These are phyloP conservation scores for Apiotrichum sp. DNA, from an alignment of 1,284 basidiomycete species.

Conservation along the genomic window DNA sequence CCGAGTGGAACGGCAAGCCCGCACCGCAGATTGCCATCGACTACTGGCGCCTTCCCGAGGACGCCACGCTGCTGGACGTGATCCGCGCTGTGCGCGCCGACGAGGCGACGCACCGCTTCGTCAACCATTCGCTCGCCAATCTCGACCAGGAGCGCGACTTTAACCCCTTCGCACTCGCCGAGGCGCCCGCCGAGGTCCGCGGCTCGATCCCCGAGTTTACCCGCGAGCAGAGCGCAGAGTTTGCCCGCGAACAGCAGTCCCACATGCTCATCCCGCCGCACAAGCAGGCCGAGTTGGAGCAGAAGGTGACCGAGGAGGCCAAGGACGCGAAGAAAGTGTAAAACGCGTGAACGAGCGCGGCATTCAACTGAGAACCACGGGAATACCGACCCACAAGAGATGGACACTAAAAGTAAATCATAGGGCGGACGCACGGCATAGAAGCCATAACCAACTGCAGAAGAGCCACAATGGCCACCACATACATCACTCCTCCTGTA, in stretches of 20 bases:
- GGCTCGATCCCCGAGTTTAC: conserved; percentile 69
- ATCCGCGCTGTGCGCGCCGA: conserved; percentile 86
- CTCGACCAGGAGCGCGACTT: conserved; percentile 68
- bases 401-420: no score
- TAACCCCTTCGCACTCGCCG: conserved; percentile 86
- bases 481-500: no score
- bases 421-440: no score
- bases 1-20: conserved; percentile 67
- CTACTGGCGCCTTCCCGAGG: conserved; percentile 75
- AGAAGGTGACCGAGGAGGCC: not conserved
- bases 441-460: no score
- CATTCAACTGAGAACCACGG: no score
- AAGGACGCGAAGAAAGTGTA: no score
- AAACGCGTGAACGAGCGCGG: no score
- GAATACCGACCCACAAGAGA: no score
- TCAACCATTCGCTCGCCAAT: conserved; percentile 87
- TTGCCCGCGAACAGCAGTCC: conserved; percentile 44
- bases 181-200: conserved; percentile 75
- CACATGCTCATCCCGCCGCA: conserved; percentile 12
- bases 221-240: conserved; percentile 60
- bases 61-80: conserved; percentile 78
- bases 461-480: no score
- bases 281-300: not conserved
- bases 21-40: conserved; percentile 85
- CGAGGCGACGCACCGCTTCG: conserved; percentile 85